Evolutionary conservation across 495 filamentous ascomycete genomes (phyloP).

Genomic region (Chaetomium tenue): DNA sequence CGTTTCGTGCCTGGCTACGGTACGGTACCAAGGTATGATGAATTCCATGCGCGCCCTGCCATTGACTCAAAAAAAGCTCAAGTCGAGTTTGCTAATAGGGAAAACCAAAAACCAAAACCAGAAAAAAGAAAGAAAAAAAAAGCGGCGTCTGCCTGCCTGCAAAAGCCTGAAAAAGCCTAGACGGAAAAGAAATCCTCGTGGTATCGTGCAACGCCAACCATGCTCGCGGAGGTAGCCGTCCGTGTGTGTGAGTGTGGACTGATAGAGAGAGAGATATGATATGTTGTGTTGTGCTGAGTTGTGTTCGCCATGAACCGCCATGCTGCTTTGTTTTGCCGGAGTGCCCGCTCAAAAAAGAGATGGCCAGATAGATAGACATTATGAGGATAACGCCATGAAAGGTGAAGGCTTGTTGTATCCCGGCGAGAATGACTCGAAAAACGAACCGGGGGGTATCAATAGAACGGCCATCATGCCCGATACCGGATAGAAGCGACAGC

Average conservation of each 20-base stretch:
- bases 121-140: not conserved
- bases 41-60: not conserved
- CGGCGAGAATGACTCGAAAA: conserved; percentile 13
- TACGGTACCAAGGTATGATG: conserved; percentile 5
- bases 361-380: conserved; percentile 32
- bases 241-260: not conserved
- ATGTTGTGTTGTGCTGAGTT: conserved; percentile 21
- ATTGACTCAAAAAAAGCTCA: not conserved
- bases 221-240: conserved; percentile 20
- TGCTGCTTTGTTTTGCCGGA: conserved; percentile 19
- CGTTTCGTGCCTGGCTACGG: conserved; percentile 2
- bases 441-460: conserved; percentile 39
- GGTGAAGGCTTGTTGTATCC: conserved; percentile 25
- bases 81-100: not conserved
- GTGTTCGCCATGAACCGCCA: conserved; percentile 16
- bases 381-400: conserved; percentile 37
- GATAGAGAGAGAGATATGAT: not conserved
- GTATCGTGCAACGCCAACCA: conserved; percentile 40
- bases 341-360: conserved; percentile 1
- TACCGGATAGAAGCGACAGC: not conserved
- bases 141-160: not conserved
- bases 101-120: not conserved
- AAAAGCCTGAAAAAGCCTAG: too few relatives aligned
- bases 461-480: conserved; percentile 27
- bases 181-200: conserved; percentile 14